These are phyloP conservation scores for Leccinum incarnatum DNA, from an alignment of 768 basidiomycete genomes.

Conservation along the genomic window DNA sequence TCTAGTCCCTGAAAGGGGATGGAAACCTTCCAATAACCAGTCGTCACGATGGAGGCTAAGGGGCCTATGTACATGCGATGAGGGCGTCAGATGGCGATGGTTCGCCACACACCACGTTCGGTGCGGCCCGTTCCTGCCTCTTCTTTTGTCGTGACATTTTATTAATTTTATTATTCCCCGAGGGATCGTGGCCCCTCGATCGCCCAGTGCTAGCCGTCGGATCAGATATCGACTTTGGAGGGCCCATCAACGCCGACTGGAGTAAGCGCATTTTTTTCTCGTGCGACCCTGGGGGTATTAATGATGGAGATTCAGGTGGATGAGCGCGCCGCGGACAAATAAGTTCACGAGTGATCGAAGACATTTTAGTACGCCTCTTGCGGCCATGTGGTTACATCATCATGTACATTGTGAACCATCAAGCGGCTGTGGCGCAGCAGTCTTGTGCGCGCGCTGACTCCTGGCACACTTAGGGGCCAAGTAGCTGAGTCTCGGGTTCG, in stretches of 20 bases:
- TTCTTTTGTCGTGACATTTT: not conserved
- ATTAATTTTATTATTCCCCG: not conserved
- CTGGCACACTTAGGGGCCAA: not conserved
- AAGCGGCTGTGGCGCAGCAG: slow-evolving; percentile 11
- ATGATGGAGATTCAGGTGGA: not conserved
- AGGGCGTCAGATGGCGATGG: slow-evolving; percentile 1
- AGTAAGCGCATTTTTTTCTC: not conserved
- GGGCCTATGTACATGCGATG: slow-evolving; percentile 5
- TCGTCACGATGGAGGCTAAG: not conserved
- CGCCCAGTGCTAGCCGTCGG: slow-evolving; percentile 7
- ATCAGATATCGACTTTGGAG: slow-evolving; percentile 5
- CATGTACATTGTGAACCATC: not conserved
- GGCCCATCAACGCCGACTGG: not conserved
- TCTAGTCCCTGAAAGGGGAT: slow-evolving; percentile 11
- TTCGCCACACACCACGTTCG: slow-evolving; percentile 7
- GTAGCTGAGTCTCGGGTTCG: not conserved
- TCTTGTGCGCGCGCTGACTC: not conserved
- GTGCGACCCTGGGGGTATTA: not conserved
- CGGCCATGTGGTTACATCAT: not conserved
- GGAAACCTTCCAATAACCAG: not conserved
- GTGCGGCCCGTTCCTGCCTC: not conserved
- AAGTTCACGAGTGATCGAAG: not conserved
- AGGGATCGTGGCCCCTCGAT: slow-evolving; percentile 5
- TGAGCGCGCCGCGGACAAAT: slow-evolving; percentile 15
- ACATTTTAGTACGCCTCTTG: not conserved